Percentiles rank a stretch among this genome's conserved stretches.
Conservation (phyloP, 225 moss, liverwort and hornwort genomes). For the Sphagnum tenellum region DNA sequence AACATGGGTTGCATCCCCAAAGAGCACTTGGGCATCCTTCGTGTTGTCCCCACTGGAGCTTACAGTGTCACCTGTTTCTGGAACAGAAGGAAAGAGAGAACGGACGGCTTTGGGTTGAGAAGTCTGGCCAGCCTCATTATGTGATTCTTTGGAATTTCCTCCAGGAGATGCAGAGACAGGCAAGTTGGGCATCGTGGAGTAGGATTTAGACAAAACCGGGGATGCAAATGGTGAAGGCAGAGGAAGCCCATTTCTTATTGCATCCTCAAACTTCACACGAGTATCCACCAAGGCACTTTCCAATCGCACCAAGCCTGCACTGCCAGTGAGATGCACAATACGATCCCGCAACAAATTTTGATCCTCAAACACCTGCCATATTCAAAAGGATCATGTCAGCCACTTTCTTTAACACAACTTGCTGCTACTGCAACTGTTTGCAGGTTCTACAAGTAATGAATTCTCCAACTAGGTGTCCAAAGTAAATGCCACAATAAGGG, state of each 20-base stretch:
- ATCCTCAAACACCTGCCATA: constrained; percentile 49
- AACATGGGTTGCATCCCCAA: too few relatives aligned
- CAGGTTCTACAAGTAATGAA: not conserved
- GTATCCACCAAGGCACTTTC: constrained; percentile 66
- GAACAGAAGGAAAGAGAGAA: constrained; percentile 21
- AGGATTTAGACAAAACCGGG: constrained; percentile 21
- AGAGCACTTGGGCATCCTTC: too few relatives aligned
- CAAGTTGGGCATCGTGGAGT: constrained; percentile 23
- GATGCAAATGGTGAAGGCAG: constrained; percentile 55
- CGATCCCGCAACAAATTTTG: constrained; percentile 51
- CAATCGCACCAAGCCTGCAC: constrained; percentile 72
- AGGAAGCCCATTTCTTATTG: constrained; percentile 53
- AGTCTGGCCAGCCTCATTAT: not conserved
- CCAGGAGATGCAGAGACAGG: constrained; percentile 21
- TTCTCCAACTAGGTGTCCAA: not conserved
- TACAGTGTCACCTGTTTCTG: too few relatives aligned
- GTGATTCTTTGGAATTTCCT: not conserved
- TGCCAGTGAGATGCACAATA: constrained; percentile 61
- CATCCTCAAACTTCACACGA: constrained; percentile 63
- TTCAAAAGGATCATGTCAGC: not conserved
- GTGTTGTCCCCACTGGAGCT: too few relatives aligned
- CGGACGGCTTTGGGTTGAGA: constrained; percentile 38
- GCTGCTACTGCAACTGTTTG: too few relatives aligned
- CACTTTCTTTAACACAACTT: too few relatives aligned
- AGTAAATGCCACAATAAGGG: not conserved